Evolutionary conservation across 257 asterid species (phyloP), one percentile per base, ranked within the genome.

Genomic region (Parsonsia alboflavescens): DNA sequence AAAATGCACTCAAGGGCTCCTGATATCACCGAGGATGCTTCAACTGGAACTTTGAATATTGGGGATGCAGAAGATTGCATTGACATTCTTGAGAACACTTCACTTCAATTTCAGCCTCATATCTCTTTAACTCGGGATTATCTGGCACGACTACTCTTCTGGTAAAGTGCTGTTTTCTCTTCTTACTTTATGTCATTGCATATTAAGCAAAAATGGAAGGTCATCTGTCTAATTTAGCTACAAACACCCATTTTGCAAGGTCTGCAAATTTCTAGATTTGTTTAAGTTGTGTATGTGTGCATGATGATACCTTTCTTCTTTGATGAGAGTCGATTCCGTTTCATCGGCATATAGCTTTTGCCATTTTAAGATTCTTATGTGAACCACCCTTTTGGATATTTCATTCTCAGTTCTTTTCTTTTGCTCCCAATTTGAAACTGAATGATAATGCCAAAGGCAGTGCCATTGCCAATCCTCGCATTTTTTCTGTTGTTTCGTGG

Each of bases 1-100:
- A 90, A 88, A 83, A 94, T 94, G 98, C 93, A 92, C 72, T 90
- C 98, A 21, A 90, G 88, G 77, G 89, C 87, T 76, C 81, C 97
- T 45, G 86, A 94, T 76, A 70, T 81, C 15, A 81, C 82, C 15
- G 89, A 87, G 70, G 86, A 77, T 74, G 69, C 80, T 66, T 48
- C 87, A 21, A 61, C 82, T 54, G 95, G 89, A 76, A 73, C 85
- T 56, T 50, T 78, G 52, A 91, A 79, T 54, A 71, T 42, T 79
- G 90, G 71, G 76, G 77, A 82, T 41, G 90, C 81, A 82, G 90
- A 86, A 78, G 98, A 93, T 44, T 82, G 83, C 82, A 65, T 90
- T n/a, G 97, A 90, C 82, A 86, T 93, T 70, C 93, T 87, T 26
- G 97, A 91, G 79, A 86, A 93, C 89, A 84, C 96, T 26, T 85